phyloP scores from a whole-genome alignment of 2,329 filamentous ascomycete genomes.

The Nigrospora osmanthi region DNA sequence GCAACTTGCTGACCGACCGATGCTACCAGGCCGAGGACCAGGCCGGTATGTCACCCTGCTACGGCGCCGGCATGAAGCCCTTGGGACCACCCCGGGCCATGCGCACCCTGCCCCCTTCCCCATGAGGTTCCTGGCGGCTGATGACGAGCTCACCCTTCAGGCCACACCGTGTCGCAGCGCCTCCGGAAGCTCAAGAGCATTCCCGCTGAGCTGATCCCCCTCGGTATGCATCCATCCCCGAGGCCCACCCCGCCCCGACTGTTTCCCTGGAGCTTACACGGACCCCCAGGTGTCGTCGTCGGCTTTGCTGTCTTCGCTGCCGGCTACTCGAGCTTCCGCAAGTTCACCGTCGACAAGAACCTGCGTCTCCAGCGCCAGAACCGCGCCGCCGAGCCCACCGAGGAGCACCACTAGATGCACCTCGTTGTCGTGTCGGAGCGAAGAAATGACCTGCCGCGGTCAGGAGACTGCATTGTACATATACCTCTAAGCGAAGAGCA shows the following conservation, averaged over 20 bases:
- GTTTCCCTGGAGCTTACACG: constrained; percentile 9
- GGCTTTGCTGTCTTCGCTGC: constrained; percentile 76
- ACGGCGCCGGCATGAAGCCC: constrained; percentile 11
- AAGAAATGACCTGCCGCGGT: too few species aligned
- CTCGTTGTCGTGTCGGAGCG: too few species aligned
- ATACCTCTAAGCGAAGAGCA: not conserved
- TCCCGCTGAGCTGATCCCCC: constrained; percentile 87
- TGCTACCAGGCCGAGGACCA: constrained; percentile 54
- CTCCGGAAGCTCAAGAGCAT: constrained; percentile 83
- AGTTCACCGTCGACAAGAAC: constrained; percentile 84
- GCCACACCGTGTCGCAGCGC: constrained; percentile 94
- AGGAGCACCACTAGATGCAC: constrained; percentile 24
- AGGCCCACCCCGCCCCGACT: constrained; percentile 2
- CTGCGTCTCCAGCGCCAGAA: constrained; percentile 76
- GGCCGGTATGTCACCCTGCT: constrained; percentile 45
- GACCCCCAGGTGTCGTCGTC: constrained; percentile 67
- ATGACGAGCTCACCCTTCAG: constrained; percentile 34
- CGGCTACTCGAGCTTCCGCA: constrained; percentile 72
- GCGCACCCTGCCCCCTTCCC: too few species aligned
- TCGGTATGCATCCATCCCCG: constrained; percentile 60
- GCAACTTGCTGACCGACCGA: not conserved
- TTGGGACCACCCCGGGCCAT: constrained; percentile 4
- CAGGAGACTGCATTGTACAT: not conserved
- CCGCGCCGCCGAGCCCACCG: constrained; percentile 33
- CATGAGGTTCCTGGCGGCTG: too few species aligned